phyloP scores from a whole-genome alignment of 2,329 filamentous ascomycete species.

The Emergomyces pasteurianus region DNA sequence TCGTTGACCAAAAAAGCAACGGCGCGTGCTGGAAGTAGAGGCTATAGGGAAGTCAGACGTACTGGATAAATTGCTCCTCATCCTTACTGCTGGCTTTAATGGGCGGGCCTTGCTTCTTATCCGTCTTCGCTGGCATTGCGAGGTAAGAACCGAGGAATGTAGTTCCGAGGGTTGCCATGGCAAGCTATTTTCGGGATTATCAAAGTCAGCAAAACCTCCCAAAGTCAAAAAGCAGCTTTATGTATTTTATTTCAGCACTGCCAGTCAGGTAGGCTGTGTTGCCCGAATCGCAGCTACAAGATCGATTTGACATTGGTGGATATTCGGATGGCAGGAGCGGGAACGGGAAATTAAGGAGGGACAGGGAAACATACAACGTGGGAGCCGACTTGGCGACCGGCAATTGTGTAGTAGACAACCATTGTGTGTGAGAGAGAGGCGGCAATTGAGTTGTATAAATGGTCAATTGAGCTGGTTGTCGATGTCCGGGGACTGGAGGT shows the following conservation, averaged over 20 bases:
- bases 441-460: neutral
- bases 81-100: constrained; percentile 55
- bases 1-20: neutral
- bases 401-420: constrained; percentile 41
- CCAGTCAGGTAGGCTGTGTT: neutral
- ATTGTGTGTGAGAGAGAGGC: constrained; percentile 28
- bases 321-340: neutral
- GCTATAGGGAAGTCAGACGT: constrained; percentile 21
- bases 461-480: neutral
- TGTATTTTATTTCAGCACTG: neutral
- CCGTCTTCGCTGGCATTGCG: constrained; percentile 36
- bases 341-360: constrained; percentile 1
- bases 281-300: neutral
- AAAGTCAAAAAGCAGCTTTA: neutral
- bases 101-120: constrained; percentile 40
- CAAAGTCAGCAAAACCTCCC: neutral
- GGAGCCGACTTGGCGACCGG: constrained; percentile 41
- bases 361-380: constrained; percentile 34
- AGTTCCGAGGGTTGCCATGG: constrained; percentile 45
- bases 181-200: constrained; percentile 38
- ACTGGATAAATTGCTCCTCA: constrained; percentile 59
- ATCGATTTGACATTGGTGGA: neutral
- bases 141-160: constrained; percentile 37
- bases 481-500: neutral
- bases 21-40: neutral